Evolutionary conservation across 192 early-diverging fungal species (phyloP).

Genomic region (Gamsiella multidivaricata): DNA sequence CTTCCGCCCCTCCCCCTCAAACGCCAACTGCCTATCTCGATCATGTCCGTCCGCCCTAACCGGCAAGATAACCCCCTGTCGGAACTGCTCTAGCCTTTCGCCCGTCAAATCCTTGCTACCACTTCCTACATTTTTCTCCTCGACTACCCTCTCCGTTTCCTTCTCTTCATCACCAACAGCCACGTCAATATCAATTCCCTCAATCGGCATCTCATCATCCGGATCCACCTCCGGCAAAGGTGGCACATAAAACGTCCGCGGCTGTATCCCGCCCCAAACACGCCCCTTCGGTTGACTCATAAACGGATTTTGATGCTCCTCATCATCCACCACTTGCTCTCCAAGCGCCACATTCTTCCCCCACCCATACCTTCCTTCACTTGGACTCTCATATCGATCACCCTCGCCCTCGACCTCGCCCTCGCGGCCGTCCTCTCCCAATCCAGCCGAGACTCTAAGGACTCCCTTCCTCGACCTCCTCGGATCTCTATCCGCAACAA

Average conservation of each 20-base stretch:
- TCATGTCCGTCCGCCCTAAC: conserved; percentile 1
- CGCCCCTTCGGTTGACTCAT: conserved; percentile 31
- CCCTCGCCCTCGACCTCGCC: neutral
- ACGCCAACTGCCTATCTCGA: neutral
- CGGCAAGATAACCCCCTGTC: conserved; percentile 33
- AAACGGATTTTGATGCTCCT: conserved; percentile 18
- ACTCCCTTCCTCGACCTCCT: neutral
- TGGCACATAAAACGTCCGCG: conserved; percentile 21
- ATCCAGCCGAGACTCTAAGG: neutral
- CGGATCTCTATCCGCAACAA: conserved; percentile 20
- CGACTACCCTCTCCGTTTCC: neutral
- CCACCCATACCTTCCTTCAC: neutral
- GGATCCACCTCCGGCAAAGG: conserved; percentile 1
- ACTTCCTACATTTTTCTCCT: neutral
- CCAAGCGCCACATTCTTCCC: neutral
- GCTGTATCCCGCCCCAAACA: conserved; percentile 38
- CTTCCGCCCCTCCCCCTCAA: neutral
- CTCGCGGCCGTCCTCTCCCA: neutral
- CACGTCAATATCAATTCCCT: conserved; percentile 15
- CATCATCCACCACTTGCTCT: conserved; percentile 17
- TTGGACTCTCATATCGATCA: neutral
- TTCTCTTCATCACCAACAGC: neutral
- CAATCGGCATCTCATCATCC: conserved; percentile 8
- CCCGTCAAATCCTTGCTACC: conserved; percentile 12
- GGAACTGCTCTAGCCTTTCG: conserved; percentile 26